A percentile compares a stretch with the other conserved stretches of the same genome.
Evolutionary conservation across 2,329 filamentous ascomycete genomes (phyloP).

Genomic region (Endoconidiophora polonica): DNA sequence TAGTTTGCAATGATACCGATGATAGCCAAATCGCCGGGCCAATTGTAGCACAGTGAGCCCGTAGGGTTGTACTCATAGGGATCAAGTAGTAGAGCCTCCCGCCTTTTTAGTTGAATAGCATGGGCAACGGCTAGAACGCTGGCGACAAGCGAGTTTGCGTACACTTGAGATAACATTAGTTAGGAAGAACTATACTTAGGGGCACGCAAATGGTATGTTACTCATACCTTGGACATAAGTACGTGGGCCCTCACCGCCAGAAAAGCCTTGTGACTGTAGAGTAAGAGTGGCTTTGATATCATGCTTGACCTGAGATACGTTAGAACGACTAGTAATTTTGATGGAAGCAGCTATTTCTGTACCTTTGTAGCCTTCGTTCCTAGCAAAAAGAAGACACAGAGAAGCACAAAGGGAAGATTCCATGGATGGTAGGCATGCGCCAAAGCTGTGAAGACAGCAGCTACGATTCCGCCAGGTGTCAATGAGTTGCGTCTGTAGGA

Average conservation of each 20-base stretch:
- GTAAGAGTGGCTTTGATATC: constrained; percentile 71
- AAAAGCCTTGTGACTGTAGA: constrained; percentile 52
- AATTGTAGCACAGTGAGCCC: constrained; percentile 38
- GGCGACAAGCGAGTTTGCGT: constrained; percentile 74
- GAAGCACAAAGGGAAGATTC: constrained; percentile 73
- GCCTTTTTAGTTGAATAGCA: constrained; percentile 38
- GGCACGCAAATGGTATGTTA: not conserved
- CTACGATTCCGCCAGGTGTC: constrained; percentile 57
- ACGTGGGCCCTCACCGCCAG: constrained; percentile 65
- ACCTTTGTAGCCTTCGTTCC: constrained; percentile 76
- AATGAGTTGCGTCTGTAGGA: constrained; percentile 60
- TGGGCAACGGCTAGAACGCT: constrained; percentile 46
- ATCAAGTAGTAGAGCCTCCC: constrained; percentile 25
- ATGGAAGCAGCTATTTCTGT: constrained; percentile 11
- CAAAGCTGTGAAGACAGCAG: constrained; percentile 55
- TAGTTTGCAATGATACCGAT: constrained; percentile 66
- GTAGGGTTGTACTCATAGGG: constrained; percentile 19
- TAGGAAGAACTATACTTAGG: constrained; percentile 12
- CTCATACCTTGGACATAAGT: constrained; percentile 58
- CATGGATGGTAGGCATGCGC: constrained; percentile 86
- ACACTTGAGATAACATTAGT: constrained; percentile 28
- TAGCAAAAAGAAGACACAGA: constrained; percentile 72
- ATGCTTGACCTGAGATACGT: constrained; percentile 54
- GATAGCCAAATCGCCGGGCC: constrained; percentile 45
- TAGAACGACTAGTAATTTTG: not conserved